Evolutionary conservation across 192 early-diverging fungal species (phyloP).

Genomic region (Lobosporangium transversale): DNA sequence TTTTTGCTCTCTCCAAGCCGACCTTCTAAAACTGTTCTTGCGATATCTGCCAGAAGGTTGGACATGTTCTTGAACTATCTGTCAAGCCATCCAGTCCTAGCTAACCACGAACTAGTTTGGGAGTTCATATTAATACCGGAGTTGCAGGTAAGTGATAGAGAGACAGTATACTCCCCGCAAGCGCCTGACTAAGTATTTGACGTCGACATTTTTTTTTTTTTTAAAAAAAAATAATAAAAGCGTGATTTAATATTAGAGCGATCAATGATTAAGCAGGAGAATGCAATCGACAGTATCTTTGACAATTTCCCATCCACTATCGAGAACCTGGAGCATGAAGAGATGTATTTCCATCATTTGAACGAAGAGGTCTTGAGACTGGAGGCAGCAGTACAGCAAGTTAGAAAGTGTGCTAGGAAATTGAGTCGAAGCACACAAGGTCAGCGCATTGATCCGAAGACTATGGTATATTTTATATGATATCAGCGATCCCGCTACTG

Average conservation of each 20-base stretch:
- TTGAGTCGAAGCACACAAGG: conserved; percentile 43
- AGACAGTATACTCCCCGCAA: background rate
- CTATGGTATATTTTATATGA: background rate
- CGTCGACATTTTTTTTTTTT: background rate
- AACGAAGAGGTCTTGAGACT: conserved; percentile 48
- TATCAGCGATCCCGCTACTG: too few species aligned
- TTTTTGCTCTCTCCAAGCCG: conserved; percentile 48
- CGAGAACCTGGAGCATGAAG: conserved; percentile 52
- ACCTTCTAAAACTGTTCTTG: conserved; percentile 47
- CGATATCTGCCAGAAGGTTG: conserved; percentile 32
- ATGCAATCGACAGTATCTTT: conserved; percentile 53
- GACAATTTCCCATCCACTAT: conserved; percentile 32
- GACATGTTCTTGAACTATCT: conserved; percentile 56
- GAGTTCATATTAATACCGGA: conserved; percentile 57
- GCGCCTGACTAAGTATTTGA: background rate
- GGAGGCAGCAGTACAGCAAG: conserved; percentile 27
- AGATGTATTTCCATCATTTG: conserved; percentile 54
- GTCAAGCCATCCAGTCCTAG: conserved; percentile 52
- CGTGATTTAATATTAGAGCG: conserved; percentile 41
- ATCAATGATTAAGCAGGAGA: conserved; percentile 54
- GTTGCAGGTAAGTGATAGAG: conserved; percentile 43
- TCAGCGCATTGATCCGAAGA: conserved; percentile 9
- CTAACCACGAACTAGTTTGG: conserved; percentile 56
- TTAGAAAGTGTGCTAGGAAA: conserved; percentile 20
- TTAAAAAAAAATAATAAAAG: too few species aligned